Conservation (phyloP, 2,329 filamentous ascomycete genomes). For the Clonostachys solani region DNA sequence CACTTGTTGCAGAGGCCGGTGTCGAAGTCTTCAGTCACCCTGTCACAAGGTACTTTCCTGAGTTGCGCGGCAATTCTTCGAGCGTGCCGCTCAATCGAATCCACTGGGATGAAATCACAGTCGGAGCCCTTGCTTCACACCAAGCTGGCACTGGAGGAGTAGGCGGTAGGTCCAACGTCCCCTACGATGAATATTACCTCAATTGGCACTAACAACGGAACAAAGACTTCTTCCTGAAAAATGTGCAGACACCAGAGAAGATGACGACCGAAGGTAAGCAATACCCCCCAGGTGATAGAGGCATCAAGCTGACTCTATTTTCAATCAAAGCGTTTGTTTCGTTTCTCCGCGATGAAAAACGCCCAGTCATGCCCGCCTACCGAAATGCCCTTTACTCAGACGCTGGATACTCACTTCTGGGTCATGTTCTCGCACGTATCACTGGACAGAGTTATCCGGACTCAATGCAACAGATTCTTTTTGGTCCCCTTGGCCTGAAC, state of each 20-base stretch:
- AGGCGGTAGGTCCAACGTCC: background rate
- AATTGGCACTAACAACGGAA: background rate
- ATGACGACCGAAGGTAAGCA: background rate
- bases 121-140: slow-evolving; percentile 13
- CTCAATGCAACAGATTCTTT: background rate
- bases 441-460: background rate
- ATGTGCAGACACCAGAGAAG: background rate
- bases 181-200: background rate
- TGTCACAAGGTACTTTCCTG: slow-evolving; percentile 16
- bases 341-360: background rate
- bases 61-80: slow-evolving; percentile 7
- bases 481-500: slow-evolving; percentile 3
- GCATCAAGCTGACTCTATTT: too few relatives aligned
- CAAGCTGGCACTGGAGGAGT: slow-evolving; percentile 7
- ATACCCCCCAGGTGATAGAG: too few relatives aligned
- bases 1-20: slow-evolving; percentile 12
- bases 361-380: background rate
- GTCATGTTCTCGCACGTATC: slow-evolving; percentile 7
- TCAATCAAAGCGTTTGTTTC: too few relatives aligned
- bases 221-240: background rate
- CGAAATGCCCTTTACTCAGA: slow-evolving; percentile 11
- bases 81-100: slow-evolving; percentile 2
- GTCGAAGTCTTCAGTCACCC: slow-evolving; percentile 11
- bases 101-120: slow-evolving; percentile 11
- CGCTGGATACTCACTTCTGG: slow-evolving; percentile 9